Percentiles rank a stretch among this genome's conserved stretches.
These are phyloP conservation scores for Cladophialophora yegresii DNA, from an alignment of 2,329 filamentous ascomycete species.

Conservation along the genomic window DNA sequence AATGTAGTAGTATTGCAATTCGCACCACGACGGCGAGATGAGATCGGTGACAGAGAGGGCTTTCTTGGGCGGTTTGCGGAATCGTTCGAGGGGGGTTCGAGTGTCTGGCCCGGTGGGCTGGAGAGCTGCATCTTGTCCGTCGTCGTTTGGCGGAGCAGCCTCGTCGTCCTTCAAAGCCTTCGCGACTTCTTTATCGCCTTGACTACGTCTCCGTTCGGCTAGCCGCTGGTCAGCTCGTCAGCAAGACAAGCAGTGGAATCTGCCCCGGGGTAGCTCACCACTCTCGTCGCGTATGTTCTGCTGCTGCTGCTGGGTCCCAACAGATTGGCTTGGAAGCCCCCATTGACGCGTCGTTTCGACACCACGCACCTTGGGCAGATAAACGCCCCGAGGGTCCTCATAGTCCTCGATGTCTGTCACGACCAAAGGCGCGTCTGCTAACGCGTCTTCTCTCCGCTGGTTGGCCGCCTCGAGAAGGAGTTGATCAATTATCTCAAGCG, in stretches of 20 bases:
- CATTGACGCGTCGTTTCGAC: constrained; percentile 41
- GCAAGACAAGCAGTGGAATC: constrained; percentile 50
- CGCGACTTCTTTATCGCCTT: constrained; percentile 10
- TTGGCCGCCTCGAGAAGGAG: constrained; percentile 52
- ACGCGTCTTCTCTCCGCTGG: constrained; percentile 34
- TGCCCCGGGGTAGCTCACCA: constrained; percentile 24
- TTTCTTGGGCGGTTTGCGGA: constrained; percentile 74
- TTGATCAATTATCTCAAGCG: constrained; percentile 56
- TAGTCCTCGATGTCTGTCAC: constrained; percentile 50
- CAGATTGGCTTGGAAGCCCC: constrained; percentile 9
- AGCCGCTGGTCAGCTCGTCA: constrained; percentile 39
- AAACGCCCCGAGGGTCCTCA: constrained; percentile 43
- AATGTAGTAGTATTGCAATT: constrained; percentile 88
- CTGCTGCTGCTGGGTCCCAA: background rate
- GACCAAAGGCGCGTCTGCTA: constrained; percentile 29
- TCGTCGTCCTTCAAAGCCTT: constrained; percentile 1
- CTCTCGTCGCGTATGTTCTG: constrained; percentile 32
- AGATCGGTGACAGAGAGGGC: constrained; percentile 85
- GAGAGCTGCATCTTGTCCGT: constrained; percentile 14
- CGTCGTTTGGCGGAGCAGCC: constrained; percentile 25
- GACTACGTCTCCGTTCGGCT: constrained; percentile 28
- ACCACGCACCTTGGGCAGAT: constrained; percentile 48
- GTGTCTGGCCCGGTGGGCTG: constrained; percentile 43
- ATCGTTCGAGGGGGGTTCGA: constrained; percentile 71
- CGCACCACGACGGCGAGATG: constrained; percentile 89